A percentile compares a stretch with the other conserved stretches of the same genome.
phyloP scores from a whole-genome alignment of 2,329 filamentous ascomycete species.

The Aspergillus sp. region DNA sequence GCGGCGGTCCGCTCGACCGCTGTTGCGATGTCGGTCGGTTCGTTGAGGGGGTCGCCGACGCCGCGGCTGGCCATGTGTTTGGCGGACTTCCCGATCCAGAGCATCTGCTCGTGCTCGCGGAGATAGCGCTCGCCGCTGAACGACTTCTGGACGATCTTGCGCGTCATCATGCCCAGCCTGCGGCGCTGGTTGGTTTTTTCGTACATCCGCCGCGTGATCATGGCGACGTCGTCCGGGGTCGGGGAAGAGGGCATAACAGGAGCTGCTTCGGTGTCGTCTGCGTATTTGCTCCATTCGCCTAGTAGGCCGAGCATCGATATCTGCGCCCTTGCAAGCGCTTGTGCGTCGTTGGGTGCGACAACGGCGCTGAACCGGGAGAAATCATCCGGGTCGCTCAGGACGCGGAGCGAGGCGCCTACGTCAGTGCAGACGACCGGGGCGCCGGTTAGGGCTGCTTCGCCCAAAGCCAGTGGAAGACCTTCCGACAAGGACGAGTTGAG shows the following conservation, averaged over 20 bases:
- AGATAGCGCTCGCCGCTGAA: conserved; percentile 53
- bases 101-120: conserved; percentile 54
- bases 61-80: conserved; percentile 24
- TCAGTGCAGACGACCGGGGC: conserved; percentile 37
- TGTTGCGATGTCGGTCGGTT: conserved; percentile 17
- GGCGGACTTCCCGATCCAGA: conserved; percentile 39
- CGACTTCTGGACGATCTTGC: conserved; percentile 49
- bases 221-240: conserved; percentile 41
- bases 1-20: conserved; percentile 15
- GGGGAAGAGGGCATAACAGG: conserved; percentile 41
- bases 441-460: conserved; percentile 38
- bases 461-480: conserved; percentile 37
- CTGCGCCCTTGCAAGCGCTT: conserved; percentile 51
- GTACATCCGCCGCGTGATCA: conserved; percentile 51
- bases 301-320: conserved; percentile 53
- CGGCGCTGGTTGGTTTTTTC: conserved; percentile 49
- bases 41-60: conserved; percentile 12
- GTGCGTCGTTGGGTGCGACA: conserved; percentile 55
- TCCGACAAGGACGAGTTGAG: conserved; percentile 39
- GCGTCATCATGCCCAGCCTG: conserved; percentile 50
- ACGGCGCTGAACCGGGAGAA: conserved; percentile 50
- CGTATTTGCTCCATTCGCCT: conserved; percentile 52
- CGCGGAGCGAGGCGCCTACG: conserved; percentile 33
- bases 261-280: conserved; percentile 39
- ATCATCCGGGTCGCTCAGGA: conserved; percentile 35